phyloP scores from a whole-genome alignment of 2,329 filamentous ascomycete species.

The Pestalotiopsis sp. region DNA sequence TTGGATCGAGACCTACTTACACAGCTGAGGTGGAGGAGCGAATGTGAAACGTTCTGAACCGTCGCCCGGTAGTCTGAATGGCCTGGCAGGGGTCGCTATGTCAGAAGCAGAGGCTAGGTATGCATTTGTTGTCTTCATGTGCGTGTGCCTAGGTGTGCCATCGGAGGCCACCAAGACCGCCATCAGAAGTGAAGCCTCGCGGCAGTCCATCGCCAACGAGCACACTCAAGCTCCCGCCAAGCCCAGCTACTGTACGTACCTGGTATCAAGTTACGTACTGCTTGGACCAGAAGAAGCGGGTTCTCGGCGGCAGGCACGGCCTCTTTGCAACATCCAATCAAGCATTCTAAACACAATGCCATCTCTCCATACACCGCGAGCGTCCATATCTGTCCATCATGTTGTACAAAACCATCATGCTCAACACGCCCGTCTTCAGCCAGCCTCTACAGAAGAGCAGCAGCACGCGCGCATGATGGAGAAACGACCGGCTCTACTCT shows the following conservation, averaged over 20 bases:
- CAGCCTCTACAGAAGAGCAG: not conserved
- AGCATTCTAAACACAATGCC: no score
- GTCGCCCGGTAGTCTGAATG: constrained; percentile 1
- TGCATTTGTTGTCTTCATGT: not conserved
- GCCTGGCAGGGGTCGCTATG: not conserved
- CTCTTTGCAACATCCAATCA: no score
- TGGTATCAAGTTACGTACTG: no score
- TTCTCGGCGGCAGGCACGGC: no score
- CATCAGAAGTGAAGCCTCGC: no score
- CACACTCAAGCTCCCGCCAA: no score
- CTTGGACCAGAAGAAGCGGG: no score
- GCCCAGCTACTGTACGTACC: no score
- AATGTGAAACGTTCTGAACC: constrained; percentile 8
- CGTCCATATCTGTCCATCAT: not conserved
- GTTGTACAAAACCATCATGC: not conserved
- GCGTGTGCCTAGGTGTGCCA: no score
- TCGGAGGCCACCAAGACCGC: no score
- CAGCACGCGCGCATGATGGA: not conserved
- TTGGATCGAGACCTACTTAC: constrained; percentile 4
- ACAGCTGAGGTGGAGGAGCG: constrained; percentile 8
- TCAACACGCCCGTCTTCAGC: not conserved
- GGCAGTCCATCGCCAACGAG: no score
- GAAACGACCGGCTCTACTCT: not conserved
- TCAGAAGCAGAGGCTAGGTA: not conserved
- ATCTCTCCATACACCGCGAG: not conserved